Evolutionary conservation across 2,329 filamentous ascomycete species (phyloP), one percentile per base, ranked within the genome.

Genomic region (Fusarium redolens): DNA sequence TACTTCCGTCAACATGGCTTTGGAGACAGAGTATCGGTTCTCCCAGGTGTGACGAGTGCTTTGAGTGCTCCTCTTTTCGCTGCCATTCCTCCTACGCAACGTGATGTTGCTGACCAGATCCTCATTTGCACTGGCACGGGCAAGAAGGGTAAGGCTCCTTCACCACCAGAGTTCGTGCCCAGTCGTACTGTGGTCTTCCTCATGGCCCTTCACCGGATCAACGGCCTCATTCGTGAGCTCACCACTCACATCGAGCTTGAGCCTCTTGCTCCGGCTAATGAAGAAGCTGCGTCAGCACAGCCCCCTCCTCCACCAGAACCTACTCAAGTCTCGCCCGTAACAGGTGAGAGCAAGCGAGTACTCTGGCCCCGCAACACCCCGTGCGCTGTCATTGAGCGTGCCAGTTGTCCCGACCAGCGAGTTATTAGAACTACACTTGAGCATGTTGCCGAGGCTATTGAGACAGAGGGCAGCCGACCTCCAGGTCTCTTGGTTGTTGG

Each of bases 81-180:
- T 1, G 91, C 88, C 11, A 93, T 99, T 37, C 96, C 96, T 4
- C 87, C 92, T 0, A 99, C 96, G 3, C 96, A 98, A 83, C 89
- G 96, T 9, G 93, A 93, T 48, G 93, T 97, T 1, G 92, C 94
- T 7, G 96, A 99, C 78, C 95, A 98, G 82, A 92, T 99, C 1
- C 87, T 99, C 31, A 89, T 99, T n/a, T 98, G 96, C 83, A 99
- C 96, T 0, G 96, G 96, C 0, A 99, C 96, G 0, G 96, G 96
- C 2, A 90, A 96, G 78, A 97, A 97, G 83, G 96, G 96, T 17
- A 92, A 90, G 61, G 86, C 94, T 1, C 95, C 95, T 0, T 85
- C 89, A n/a, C 94, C 95, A 38, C 96, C 96, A 0, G 91, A 91
- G 70, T 97, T 91, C 80, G 89, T 95, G 1, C 81, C 87, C 4